These are phyloP conservation scores for Psidium guajava DNA, from an alignment of 345 rosid genomes.

Conservation along the genomic window DNA sequence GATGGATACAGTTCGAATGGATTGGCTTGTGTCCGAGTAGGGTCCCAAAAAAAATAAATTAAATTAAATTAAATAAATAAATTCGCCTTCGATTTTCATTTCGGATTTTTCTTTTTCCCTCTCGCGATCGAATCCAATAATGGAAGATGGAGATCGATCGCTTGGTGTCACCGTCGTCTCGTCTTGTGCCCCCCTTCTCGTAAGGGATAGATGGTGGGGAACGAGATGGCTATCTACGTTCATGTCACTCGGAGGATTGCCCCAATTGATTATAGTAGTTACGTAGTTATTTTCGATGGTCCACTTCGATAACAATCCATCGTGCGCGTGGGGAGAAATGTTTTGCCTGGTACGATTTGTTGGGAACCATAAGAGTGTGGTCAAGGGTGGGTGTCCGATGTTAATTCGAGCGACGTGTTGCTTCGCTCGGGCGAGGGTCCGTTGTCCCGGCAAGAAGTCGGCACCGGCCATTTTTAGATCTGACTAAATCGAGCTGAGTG, in stretches of 20 bases:
- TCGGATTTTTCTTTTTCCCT: background rate
- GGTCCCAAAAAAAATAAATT: background rate
- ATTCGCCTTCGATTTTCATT: background rate
- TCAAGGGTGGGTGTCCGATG: background rate
- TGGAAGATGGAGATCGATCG: background rate
- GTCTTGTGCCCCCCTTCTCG: background rate
- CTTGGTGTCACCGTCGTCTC: background rate
- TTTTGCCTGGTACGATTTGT: background rate
- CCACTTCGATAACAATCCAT: background rate
- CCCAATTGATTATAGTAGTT: background rate
- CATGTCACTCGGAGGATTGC: background rate
- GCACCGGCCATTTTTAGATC: background rate
- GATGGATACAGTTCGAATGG: slow-evolving; percentile 2
- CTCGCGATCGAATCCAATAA: background rate
- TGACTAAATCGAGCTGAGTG: fast-evolving
- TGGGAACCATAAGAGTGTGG: background rate
- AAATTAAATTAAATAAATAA: background rate
- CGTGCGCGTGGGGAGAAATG: background rate
- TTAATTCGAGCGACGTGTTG: background rate
- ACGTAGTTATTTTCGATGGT: background rate
- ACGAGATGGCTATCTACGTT: background rate
- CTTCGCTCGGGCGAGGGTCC: fast-evolving
- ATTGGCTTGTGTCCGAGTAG: background rate
- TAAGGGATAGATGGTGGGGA: background rate
- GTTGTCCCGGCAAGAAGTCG: fast-evolving